phyloP scores from a whole-genome alignment of 345 rosid species.

The Citrus australasica region DNA sequence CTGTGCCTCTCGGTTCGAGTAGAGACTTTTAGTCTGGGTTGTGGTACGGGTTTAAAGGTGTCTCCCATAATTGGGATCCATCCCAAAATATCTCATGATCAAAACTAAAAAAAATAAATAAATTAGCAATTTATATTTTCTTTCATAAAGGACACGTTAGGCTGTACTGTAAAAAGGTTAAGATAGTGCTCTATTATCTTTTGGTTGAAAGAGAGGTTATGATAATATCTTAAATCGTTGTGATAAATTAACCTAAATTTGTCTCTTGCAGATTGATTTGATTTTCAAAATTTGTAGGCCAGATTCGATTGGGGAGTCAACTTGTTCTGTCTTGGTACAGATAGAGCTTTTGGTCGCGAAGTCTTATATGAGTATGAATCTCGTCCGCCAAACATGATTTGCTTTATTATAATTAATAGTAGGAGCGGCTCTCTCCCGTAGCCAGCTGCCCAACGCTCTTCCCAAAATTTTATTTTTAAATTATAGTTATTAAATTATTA shows the following conservation, averaged over 20 bases:
- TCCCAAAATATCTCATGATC: no score
- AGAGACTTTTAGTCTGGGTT: no score
- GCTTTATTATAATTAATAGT: background rate
- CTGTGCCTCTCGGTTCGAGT: no score
- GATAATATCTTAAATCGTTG: background rate
- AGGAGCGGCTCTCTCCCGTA: no score
- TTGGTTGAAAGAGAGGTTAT: background rate
- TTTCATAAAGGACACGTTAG: background rate
- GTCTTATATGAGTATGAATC: background rate
- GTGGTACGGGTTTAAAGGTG: no score
- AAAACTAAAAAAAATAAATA: no score
- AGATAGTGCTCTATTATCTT: background rate
- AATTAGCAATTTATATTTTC: no score
- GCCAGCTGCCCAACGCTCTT: no score
- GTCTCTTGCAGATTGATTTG: background rate
- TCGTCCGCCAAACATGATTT: background rate
- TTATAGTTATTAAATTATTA: no score
- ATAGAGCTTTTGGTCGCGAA: background rate
- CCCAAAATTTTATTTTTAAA: no score
- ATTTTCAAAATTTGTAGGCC: background rate
- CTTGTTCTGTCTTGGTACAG: background rate
- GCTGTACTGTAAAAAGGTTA: background rate
- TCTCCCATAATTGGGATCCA: fast-evolving
- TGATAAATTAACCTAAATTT: background rate
- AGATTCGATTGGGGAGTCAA: background rate